These are phyloP conservation scores for Neurospora terricola DNA, from an alignment of 495 filamentous ascomycete genomes.

Conservation along the genomic window DNA sequence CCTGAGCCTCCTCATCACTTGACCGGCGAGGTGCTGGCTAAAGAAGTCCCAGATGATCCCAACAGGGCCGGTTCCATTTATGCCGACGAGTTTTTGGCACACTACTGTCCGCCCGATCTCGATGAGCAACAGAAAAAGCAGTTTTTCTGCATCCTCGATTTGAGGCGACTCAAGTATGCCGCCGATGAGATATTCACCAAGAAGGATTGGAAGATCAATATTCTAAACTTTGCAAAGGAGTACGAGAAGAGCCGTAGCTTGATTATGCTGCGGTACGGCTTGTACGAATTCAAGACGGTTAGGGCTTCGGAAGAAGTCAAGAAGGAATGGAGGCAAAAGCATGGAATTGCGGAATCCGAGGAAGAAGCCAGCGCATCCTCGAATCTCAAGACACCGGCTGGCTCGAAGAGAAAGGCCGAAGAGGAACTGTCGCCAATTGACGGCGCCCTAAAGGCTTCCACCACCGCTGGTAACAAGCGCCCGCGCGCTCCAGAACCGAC, in stretches of 20 bases:
- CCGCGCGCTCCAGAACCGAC: constrained; percentile 21
- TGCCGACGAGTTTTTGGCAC: constrained; percentile 38
- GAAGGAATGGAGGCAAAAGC: constrained; percentile 38
- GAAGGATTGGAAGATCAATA: constrained; percentile 45
- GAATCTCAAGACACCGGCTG: constrained; percentile 10
- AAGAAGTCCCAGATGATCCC: constrained; percentile 33
- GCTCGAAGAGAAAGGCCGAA: constrained; percentile 37
- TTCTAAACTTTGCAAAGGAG: constrained; percentile 42
- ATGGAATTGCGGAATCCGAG: constrained; percentile 31
- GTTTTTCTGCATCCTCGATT: constrained; percentile 44
- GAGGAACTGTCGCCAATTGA: constrained; percentile 29
- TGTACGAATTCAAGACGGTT: constrained; percentile 45
- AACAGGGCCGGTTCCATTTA: constrained; percentile 34
- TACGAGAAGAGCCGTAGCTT: constrained; percentile 44
- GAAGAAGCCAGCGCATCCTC: constrained; percentile 14
- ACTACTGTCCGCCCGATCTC: constrained; percentile 37
- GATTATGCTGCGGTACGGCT: constrained; percentile 42
- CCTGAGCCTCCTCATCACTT: constrained; percentile 34
- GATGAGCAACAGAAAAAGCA: constrained; percentile 39
- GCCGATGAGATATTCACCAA: constrained; percentile 40
- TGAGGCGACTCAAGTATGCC: constrained; percentile 41
- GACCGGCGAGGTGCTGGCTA: constrained; percentile 35
- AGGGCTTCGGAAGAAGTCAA: constrained; percentile 36
- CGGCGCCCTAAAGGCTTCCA: constrained; percentile 22
- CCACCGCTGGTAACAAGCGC: constrained; percentile 34